Base-by-base conservation (phyloP, 2,329 filamentous ascomycete species). In the Neurospora crassa region DNA sequence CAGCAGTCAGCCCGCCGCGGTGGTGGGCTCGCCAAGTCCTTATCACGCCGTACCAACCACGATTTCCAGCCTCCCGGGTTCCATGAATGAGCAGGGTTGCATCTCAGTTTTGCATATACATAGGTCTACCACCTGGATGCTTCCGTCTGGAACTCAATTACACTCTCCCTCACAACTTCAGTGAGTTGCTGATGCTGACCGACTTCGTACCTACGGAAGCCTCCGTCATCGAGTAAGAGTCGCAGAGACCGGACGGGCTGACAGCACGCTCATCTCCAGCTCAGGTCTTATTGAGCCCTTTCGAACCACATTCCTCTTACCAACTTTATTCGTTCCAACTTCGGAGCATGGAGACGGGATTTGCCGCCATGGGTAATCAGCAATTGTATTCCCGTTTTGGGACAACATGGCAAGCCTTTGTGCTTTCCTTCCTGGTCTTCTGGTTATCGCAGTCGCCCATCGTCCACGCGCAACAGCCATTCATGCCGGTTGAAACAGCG, bases 401-500 rank as follows among this genome's bases (percentile, higher is more conserved):
- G 47, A 53, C 43, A 20, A 53, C 47, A 63, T 63, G 53, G 53
- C 53, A 63, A 63, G 53, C 53, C 53, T 63, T 63, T 5, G 53
- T 63, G 53, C 53, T 63, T 34, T 63, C 24, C 53, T 63, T 63
- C 24, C 24, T 63, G 24, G 53, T 63, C 53, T 63, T 34, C 7
- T 63, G 14, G 43, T 20, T 12, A 20, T 45, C 43, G n/a, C 43
- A 45, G 43, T 20, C n/a, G 43, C 43, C 43, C 43, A 11, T 45
- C 24, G 53, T 34, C 53, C 53, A 63, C 53, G 53, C 53, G 24
- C 71, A 70, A 68, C 78, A 77, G 42, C 77, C 76, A 18, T 79
- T 79, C 73, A 73, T 68, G 40, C 77, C 78, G 8, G 77, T 74
- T 70, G 74, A 79, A 72, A 79, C 78, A 8, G 74, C 75, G 8